phyloP scores from a whole-genome alignment of 495 filamentous ascomycete species.

The Parathielavia hyrcaniae region DNA sequence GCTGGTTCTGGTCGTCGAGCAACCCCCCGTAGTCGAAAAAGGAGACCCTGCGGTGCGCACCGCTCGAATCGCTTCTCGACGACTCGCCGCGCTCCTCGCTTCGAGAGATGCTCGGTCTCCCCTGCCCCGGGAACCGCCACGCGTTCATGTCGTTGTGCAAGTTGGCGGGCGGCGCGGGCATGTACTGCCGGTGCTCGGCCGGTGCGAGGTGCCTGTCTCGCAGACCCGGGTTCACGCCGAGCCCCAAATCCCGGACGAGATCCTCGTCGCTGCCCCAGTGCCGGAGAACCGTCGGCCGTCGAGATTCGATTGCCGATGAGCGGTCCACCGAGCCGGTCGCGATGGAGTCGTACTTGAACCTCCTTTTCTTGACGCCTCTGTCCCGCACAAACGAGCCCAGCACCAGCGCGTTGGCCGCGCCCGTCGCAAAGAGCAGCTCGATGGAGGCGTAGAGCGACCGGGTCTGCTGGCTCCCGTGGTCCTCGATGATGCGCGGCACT shows the following conservation, averaged over 20 bases:
- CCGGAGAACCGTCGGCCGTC: constrained; percentile 46
- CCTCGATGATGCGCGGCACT: constrained; percentile 60
- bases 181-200: constrained; percentile 18
- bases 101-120: constrained; percentile 20
- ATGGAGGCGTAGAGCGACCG: constrained; percentile 72
- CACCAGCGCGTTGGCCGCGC: constrained; percentile 69
- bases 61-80: constrained; percentile 32
- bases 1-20: constrained; percentile 39
- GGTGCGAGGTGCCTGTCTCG: constrained; percentile 33
- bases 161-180: constrained; percentile 31
- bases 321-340: constrained; percentile 43
- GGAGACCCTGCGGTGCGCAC: constrained; percentile 48
- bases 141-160: constrained; percentile 29
- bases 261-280: constrained; percentile 82
- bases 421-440: constrained; percentile 70
- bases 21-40: constrained; percentile 70
- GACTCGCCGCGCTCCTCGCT: constrained; percentile 33
- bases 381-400: constrained; percentile 79
- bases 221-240: constrained; percentile 55
- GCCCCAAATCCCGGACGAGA: constrained; percentile 65
- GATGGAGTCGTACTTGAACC: constrained; percentile 55
- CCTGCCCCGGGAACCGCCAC: constrained; percentile 37
- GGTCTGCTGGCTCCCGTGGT: constrained; percentile 60
- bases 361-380: constrained; percentile 68
- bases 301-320: constrained; percentile 35